Conservation (phyloP, 2,329 filamentous ascomycete genomes). For the Aspergillus amoenus region DNA sequence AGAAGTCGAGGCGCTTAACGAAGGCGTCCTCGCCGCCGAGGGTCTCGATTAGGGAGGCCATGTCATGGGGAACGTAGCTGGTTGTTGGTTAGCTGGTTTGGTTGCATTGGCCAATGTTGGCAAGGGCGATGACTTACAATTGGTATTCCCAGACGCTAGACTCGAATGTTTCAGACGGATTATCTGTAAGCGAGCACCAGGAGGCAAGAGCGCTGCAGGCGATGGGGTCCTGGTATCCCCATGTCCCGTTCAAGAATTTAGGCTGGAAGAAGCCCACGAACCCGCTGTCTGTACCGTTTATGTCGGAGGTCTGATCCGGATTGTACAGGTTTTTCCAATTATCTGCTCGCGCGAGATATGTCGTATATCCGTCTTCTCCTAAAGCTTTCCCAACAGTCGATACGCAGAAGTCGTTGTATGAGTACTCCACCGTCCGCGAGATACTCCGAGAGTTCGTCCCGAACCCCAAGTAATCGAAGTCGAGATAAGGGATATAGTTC, state of each 20-base stretch:
- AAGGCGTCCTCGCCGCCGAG: conserved; percentile 62
- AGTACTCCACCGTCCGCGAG: conserved; percentile 72
- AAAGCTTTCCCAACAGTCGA: conserved; percentile 60
- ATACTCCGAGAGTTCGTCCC: conserved; percentile 70
- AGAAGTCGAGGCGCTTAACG: conserved; percentile 59
- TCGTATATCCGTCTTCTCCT: conserved; percentile 54
- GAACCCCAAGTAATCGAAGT: conserved; percentile 48
- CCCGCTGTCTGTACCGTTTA: conserved; percentile 60
- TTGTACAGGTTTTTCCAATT: conserved; percentile 72
- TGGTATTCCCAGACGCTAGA: conserved; percentile 39
- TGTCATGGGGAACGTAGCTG: conserved; percentile 56
- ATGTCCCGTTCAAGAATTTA: conserved; percentile 66
- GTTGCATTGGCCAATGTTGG: conserved; percentile 27
- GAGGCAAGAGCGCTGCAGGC: not conserved
- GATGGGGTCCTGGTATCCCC: conserved; percentile 57
- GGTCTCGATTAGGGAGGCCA: conserved; percentile 54
- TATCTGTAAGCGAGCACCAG: conserved; percentile 33
- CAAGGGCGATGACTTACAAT: conserved; percentile 49
- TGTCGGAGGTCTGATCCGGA: conserved; percentile 56
- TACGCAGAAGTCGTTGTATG: conserved; percentile 72
- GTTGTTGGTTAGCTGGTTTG: conserved; percentile 46
- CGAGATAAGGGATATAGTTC: conserved; percentile 63
- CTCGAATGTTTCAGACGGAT: conserved; percentile 33
- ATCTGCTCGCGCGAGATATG: conserved; percentile 58
- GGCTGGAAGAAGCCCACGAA: conserved; percentile 74